A percentile compares a stretch with the other conserved stretches of the same genome.
These are phyloP conservation scores for Cryptosporidium meleagridis DNA, from an alignment of 169 alveolate genomes.

Conservation along the genomic window DNA sequence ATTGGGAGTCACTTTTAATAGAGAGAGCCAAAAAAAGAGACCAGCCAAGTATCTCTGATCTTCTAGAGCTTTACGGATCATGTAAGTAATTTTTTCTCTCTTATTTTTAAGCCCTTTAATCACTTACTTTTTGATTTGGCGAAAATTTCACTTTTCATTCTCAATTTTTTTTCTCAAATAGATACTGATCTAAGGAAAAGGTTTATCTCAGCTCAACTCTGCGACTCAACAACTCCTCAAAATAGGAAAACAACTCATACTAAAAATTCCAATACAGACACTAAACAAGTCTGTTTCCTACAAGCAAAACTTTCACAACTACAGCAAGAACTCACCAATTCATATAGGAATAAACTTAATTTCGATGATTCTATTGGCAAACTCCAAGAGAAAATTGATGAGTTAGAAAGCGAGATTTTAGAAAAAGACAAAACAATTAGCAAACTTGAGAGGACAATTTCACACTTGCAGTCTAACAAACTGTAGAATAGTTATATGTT, in stretches of 20 bases:
- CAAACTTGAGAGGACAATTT: slow-evolving; percentile 15
- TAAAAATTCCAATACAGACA: not conserved
- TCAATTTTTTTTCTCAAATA: not conserved
- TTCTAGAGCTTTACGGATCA: slow-evolving; percentile 49
- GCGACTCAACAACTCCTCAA: not conserved
- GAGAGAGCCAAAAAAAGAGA: slow-evolving; percentile 25
- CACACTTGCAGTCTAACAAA: not conserved
- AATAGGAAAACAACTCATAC: not conserved
- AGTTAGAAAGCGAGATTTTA: not conserved
- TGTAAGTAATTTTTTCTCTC: slow-evolving; percentile 15
- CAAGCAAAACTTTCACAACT: slow-evolving; percentile 18
- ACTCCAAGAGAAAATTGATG: slow-evolving; percentile 20
- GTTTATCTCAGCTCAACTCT: not conserved
- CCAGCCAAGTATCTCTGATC: slow-evolving; percentile 39
- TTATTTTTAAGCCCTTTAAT: not conserved
- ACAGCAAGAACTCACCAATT: slow-evolving; percentile 47
- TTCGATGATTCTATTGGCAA: slow-evolving; percentile 24
- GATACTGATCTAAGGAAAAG: slow-evolving; percentile 6
- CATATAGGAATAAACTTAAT: slow-evolving; percentile 37
- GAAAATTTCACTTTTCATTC: not conserved
- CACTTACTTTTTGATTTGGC: too few species aligned
- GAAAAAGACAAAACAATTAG: slow-evolving; percentile 50
- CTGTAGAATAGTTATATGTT: not conserved
- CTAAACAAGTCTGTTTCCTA: not conserved
- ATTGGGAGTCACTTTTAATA: slow-evolving; percentile 33